Base-by-base conservation (phyloP, 441 rosid genomes). In the Corymbia calophylla region DNA sequence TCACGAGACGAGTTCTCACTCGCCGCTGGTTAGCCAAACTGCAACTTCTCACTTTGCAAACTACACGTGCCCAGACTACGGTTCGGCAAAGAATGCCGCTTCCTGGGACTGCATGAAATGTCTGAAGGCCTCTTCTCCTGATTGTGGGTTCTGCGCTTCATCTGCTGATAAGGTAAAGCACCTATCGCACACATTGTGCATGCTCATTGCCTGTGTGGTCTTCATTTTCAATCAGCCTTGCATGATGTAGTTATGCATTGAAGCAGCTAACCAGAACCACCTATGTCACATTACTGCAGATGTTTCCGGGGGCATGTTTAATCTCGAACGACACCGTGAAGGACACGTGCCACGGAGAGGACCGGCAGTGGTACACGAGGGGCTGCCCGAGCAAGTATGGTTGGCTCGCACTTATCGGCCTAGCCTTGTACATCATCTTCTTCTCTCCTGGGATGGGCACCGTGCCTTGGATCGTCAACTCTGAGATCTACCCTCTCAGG, bases 381-480 rank as follows among this genome's bases (percentile, higher is more conserved):
- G 87, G 87, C 87, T 86, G 87, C 60, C 87, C 87, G 2, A 86
- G 87, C 87, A 86, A 86, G 66, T 86, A 53, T 39, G 87, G 87
- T 27, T 86, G 58, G 47, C 87, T 86, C 9, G 87, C 87, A 21
- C 48, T 86, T 27, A 35, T 86, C 19, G 48, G 58, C 87, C 87
- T 86, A 27, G 87, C 48, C 47, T 58, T 54, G 47, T 86, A 86
- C 87, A 86, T 86, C 87, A 86, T 54, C 23, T 32, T 44, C 66
- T 86, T 53, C 87, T 86, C 87, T 25, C 87, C 87, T 3, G 87
- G 87, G 49, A 86, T 86, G 87, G 87, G 87, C 58, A 86, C 87
- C 4, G 87, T 86, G 58, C 87, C 87, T 54, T 86, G 87, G 66
- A 35, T 86, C 49, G 60, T 86, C 87, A 86, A 86, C 66, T 86